phyloP scores from a whole-genome alignment of 768 basidiomycete species.

The Lyophyllum decastes region DNA sequence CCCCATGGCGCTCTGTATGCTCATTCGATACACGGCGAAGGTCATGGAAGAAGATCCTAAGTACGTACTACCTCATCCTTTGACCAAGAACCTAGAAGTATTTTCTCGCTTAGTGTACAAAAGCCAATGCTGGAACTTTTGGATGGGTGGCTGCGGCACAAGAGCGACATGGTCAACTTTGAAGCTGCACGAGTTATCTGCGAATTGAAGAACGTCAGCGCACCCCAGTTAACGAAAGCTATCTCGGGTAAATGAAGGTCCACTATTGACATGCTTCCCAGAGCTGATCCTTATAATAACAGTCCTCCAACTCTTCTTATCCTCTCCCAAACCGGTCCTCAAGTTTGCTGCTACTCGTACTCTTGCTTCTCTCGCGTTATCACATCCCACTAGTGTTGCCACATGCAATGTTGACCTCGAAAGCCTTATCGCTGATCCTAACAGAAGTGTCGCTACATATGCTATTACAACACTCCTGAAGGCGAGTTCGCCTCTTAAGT shows the following conservation, averaged over 20 bases:
- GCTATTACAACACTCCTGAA: slow-evolving; percentile 98
- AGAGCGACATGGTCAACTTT: slow-evolving; percentile 99
- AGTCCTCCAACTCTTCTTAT: slow-evolving; percentile 96
- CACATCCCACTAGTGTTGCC: slow-evolving; percentile 84
- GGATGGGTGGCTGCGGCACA: slow-evolving; percentile 95
- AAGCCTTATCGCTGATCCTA: slow-evolving; percentile 92
- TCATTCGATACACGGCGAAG: slow-evolving; percentile 97
- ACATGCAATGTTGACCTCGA: slow-evolving; percentile 96
- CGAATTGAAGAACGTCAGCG: slow-evolving; percentile 86
- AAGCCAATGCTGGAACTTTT: slow-evolving; percentile 91
- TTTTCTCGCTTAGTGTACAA: slow-evolving; percentile 61
- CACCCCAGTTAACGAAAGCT: slow-evolving; percentile 79
- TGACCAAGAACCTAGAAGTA: background rate
- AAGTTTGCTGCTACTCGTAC: slow-evolving; percentile 98
- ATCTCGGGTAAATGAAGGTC: slow-evolving; percentile 74
- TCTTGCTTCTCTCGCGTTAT: slow-evolving; percentile 83
- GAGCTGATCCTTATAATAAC: slow-evolving; percentile 7
- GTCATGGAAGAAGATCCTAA: slow-evolving; percentile 99
- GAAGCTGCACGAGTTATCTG: slow-evolving; percentile 98
- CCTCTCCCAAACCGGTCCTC: slow-evolving; percentile 91
- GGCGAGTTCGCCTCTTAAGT: slow-evolving; percentile 39
- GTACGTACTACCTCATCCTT: slow-evolving; percentile 49
- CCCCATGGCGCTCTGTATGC: slow-evolving; percentile 97
- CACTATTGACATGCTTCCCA: background rate
- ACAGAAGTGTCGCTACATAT: slow-evolving; percentile 96